phyloP scores from a whole-genome alignment of 1,139 yeast genomes.

The Lodderomyces orthopsilosis region DNA sequence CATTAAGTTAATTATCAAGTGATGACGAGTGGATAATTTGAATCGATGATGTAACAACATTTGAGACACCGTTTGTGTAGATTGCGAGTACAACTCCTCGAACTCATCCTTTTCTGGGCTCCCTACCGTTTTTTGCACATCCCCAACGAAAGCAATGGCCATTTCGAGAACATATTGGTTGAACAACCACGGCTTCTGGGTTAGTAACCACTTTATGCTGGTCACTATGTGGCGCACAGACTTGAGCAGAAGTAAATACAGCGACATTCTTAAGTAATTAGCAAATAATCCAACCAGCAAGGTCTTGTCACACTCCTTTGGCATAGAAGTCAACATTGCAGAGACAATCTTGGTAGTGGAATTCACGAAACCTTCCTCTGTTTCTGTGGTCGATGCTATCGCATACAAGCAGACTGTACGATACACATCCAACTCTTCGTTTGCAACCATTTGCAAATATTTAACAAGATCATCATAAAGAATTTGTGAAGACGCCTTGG shows the following conservation, averaged over 20 bases:
- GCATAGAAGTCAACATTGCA: slow-evolving; percentile 9
- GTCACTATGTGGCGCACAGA: slow-evolving; percentile 9
- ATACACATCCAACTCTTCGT: not conserved
- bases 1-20: slow-evolving; percentile 52
- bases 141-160: slow-evolving; percentile 6
- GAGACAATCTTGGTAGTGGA: not conserved
- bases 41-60: slow-evolving; percentile 66
- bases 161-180: slow-evolving; percentile 67
- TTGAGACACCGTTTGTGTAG: slow-evolving; percentile 50
- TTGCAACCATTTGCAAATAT: not conserved
- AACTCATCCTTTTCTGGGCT: slow-evolving; percentile 1
- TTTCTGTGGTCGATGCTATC: not conserved
- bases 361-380: not conserved
- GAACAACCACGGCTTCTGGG: slow-evolving; percentile 56
- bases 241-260: not conserved
- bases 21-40: slow-evolving; percentile 71
- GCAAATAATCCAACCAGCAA: slow-evolving; percentile 3
- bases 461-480: not conserved
- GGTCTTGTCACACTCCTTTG: slow-evolving; percentile 8
- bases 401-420: not conserved
- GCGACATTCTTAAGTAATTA: slow-evolving; percentile 2
- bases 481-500: not conserved
- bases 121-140: slow-evolving; percentile 4
- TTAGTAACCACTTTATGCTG: slow-evolving; percentile 37
- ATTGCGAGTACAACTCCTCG: slow-evolving; percentile 27